phyloP scores from a whole-genome alignment of 108 stramenopile species.

The Parmales sp. region DNA sequence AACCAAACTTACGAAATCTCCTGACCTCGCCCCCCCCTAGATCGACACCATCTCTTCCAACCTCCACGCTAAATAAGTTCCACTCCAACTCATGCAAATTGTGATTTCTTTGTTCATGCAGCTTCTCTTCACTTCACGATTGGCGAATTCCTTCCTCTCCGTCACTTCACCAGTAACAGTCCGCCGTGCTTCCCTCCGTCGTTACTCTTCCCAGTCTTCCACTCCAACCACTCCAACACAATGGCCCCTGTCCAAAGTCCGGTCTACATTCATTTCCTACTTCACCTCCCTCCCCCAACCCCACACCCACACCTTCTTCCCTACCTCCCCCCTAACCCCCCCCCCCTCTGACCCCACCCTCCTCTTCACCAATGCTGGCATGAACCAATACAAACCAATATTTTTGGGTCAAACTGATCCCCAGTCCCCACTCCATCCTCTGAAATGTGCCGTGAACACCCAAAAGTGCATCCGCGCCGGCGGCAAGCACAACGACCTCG shows the following conservation, averaged over 20 bases:
- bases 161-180: neutral
- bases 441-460: constrained; percentile 76
- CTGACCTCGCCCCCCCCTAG: no score
- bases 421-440: constrained; percentile 42
- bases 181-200: neutral
- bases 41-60: no score
- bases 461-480: constrained; percentile 99
- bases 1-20: no score
- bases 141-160: neutral
- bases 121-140: neutral
- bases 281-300: constrained; percentile 45
- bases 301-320: constrained; percentile 46
- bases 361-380: constrained; percentile 96
- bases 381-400: constrained; percentile 99
- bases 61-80: no score
- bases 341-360: constrained; percentile 92
- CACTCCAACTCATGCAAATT: no score
- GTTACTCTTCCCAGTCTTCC: neutral
- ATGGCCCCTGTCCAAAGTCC: constrained; percentile 85
- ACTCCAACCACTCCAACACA: constrained; percentile 10
- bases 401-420: constrained; percentile 90
- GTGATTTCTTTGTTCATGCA: no score
- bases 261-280: constrained; percentile 85
- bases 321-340: constrained; percentile 80
- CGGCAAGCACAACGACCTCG: constrained; percentile 99